Base-by-base conservation (phyloP, 768 basidiomycete genomes). In the Asterophora parasitica region DNA sequence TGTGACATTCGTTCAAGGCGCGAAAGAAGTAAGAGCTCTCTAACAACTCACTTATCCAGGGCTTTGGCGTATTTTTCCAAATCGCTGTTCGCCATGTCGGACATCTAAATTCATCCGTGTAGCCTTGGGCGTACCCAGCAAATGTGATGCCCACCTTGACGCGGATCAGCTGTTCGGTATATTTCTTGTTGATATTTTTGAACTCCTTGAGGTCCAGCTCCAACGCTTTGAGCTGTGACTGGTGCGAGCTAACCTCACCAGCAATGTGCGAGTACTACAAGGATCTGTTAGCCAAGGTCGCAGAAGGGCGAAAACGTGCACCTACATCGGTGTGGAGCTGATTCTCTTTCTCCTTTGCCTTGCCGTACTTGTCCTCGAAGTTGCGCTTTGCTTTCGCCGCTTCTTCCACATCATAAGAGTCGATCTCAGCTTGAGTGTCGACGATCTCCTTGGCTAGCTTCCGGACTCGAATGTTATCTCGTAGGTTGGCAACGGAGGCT, bases 31-130 rank as follows among this genome's bases (percentile, higher is more conserved):
- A 30, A 39, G 48, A 27, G 26, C 41, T 17, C 2, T 10, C 10
- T 30, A 5, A 30, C 28, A 16, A 62, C 85, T 55, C 55, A 97
- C 95, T 88, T 95, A 69, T 99, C 96, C 40, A 99, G 69, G 2
- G 96, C 96, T 62, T 98, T 98, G 4, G 83, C 90, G 52, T 98
- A 97, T 70, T 98, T 98, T 71, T 99, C 95, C 44, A 99, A 66
- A 65, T 99, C 96, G 50, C 81, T 88, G 65, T 95, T 97, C 5
- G 95, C 93, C 85, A 97, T 92, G 65, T 98, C 94, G 27, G 93
- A 92, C 69, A 96, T 91, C 94, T 97, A 55, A 19, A 32, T 38
- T 15, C 3, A 11, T 23, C 20, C 42, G 37, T 31, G 15, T 42
- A 35, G 33, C 13, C n/a, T 11, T 32, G 15, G n/a, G 23, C 35